Evolutionary conservation across 2,329 filamentous ascomycete species (phyloP), one percentile per base, ranked within the genome.

Genomic region (Pseudopyricularia cyperi): DNA sequence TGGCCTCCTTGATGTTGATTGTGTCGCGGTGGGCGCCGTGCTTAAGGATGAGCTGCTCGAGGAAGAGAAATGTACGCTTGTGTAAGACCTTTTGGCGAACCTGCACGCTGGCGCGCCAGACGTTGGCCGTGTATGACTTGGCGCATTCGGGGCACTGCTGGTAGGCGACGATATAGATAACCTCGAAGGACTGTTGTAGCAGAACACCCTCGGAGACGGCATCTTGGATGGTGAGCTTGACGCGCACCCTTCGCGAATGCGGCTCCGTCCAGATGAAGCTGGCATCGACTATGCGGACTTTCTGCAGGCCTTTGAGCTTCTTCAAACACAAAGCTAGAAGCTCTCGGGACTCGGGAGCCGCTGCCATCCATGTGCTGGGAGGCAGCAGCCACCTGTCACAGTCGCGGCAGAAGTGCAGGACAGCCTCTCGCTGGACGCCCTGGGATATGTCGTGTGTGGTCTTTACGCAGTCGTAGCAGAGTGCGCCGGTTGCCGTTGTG

Each of bases 261-360:
- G 93, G 91, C 68, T 98, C 93, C 1, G 93, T 98, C 93, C 93
- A 98, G 64, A 97, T 87, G 65, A 97, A 98, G 61, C 82, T 87
- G 47, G 93, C 93, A 65, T 98, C 93, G 62, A 96, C 90, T 62
- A 98, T 93, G 55, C 93, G 80, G 59, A 95, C 87, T 72, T 93
- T 95, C 66, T 84, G 82, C 57, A 98, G 71, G 30, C 90, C 90
- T 57, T 87, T 77, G 57, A 98, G 71, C 68, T 93, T 94, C 64
- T 89, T 84, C 58, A 98, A 74, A 68, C 93, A 98, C 47, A 98
- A 72, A 6, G 93, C 90, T 51, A 98, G 77, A 53, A 98, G 76
- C 71, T 98, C 93, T 69, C 90, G 83, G 44, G 89, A 95, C 69
- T 98, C 93, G 52, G 80, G 88, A 19, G 78, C 69, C 22, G 93